Conservation (phyloP, 441 rosid genomes). For the Macaranga tanarius region DNA sequence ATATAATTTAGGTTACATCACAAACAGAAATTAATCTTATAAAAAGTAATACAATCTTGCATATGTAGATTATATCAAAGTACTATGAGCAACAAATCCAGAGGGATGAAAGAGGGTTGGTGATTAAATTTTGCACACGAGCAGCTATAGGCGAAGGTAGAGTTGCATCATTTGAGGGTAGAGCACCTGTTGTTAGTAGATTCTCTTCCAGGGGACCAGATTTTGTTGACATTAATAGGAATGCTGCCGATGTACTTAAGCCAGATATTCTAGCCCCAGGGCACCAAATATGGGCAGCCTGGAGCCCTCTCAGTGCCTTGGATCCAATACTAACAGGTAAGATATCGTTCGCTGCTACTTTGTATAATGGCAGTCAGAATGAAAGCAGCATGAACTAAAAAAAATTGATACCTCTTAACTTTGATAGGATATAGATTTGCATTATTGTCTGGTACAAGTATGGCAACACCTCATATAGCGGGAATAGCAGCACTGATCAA, state of each 20-base stretch:
- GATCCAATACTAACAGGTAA: slow-evolving; percentile 60
- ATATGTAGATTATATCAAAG: slow-evolving; percentile 43
- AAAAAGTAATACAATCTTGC: background rate
- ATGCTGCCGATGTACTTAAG: slow-evolving; percentile 71
- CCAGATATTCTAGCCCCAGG: slow-evolving; percentile 95
- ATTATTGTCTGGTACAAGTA: slow-evolving; percentile 84
- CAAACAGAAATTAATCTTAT: background rate
- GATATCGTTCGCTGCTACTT: background rate
- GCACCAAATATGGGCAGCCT: slow-evolving; percentile 89
- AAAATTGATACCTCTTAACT: background rate
- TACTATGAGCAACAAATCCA: slow-evolving; percentile 62
- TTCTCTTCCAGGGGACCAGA: slow-evolving; percentile 96
- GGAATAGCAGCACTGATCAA: slow-evolving; percentile 80
- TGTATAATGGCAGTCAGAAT: background rate
- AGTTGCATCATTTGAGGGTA: slow-evolving; percentile 45
- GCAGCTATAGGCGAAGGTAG: slow-evolving; percentile 73
- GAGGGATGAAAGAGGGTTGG: slow-evolving; percentile 44
- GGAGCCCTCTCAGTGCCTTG: slow-evolving; percentile 79
- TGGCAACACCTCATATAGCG: slow-evolving; percentile 83
- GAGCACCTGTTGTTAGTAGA: slow-evolving; percentile 63
- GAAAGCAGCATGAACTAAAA: slow-evolving; percentile 7
- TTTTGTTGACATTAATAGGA: slow-evolving; percentile 54
- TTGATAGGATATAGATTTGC: slow-evolving; percentile 65
- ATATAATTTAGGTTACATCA: background rate
- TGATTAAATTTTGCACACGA: slow-evolving; percentile 40